Conservation (phyloP, 140 eudicot species). For the Bidens hawaiensis region DNA sequence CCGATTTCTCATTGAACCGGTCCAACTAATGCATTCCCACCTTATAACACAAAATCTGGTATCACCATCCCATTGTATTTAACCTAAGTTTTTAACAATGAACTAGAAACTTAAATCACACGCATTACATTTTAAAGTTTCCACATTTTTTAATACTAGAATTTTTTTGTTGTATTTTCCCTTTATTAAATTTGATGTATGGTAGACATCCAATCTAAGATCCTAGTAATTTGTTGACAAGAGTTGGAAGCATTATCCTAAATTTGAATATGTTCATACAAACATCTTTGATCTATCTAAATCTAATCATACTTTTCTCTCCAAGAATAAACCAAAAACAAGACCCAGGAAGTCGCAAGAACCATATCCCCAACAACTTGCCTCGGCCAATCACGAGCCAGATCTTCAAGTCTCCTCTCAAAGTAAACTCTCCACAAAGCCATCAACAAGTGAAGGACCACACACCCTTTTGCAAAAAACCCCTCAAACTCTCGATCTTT, state of each 20-base stretch:
- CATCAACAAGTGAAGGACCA: conserved; percentile 60
- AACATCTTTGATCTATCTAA: neutral
- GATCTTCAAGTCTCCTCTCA: conserved; percentile 65
- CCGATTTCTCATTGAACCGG: no score
- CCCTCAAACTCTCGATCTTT: conserved; percentile 74
- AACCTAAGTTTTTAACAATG: neutral
- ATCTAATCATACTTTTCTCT: conserved; percentile 68
- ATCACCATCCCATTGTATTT: no score
- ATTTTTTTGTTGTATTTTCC: neutral
- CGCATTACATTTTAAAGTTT: neutral
- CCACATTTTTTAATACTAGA: neutral
- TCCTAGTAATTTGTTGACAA: neutral
- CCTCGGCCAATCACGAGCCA: conserved; percentile 69
- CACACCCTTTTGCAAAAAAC: conserved; percentile 80
- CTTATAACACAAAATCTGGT: no score
- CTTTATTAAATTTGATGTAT: no score
- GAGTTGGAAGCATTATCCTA: neutral
- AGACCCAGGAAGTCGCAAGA: conserved; percentile 72
- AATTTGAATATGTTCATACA: no score
- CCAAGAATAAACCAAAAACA: conserved; percentile 74
- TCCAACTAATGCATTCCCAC: no score
- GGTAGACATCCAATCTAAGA: neutral
- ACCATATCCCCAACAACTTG: conserved; percentile 63
- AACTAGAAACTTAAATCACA: neutral
- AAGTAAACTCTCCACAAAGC: conserved; percentile 67